Evolutionary conservation across 140 eudicot genomes (phyloP).

Genomic region (Ambrosia hybrid): DNA sequence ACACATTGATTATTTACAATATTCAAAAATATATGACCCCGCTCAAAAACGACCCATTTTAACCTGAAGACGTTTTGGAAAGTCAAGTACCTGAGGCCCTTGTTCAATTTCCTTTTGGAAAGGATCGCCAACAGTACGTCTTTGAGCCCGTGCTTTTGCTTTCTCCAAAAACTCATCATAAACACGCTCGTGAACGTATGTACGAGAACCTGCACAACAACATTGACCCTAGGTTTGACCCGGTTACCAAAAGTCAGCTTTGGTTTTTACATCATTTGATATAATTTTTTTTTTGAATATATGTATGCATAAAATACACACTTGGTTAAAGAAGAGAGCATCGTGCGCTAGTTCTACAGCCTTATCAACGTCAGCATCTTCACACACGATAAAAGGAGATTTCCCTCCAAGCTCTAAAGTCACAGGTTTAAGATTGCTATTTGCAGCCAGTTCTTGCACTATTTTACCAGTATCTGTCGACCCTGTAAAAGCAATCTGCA

Average conservation of each 20-base stretch:
- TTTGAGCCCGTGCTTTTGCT: conserved; percentile 77
- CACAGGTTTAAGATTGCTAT: conserved; percentile 88
- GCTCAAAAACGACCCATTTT: background rate
- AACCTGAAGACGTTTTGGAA: background rate
- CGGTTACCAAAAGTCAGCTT: background rate
- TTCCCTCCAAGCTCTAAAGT: conserved; percentile 98
- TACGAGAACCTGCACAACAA: conserved; percentile 98
- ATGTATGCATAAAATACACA: conserved; percentile 6
- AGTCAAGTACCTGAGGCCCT: conserved; percentile 82
- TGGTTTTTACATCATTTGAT: background rate
- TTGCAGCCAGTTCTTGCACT: conserved; percentile 78
- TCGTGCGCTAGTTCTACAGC: conserved; percentile 92
- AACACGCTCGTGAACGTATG: conserved; percentile 84
- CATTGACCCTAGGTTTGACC: conserved; percentile 76
- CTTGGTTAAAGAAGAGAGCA: conserved; percentile 96
- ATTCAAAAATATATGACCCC: background rate
- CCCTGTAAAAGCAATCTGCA: conserved; percentile 97
- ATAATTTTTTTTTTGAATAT: background rate
- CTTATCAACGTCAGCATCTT: conserved; percentile 84
- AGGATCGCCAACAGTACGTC: conserved; percentile 94
- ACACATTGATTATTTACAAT: background rate
- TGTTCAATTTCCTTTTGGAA: conserved; percentile 83
- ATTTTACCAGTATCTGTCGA: conserved; percentile 87
- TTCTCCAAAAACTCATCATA: conserved; percentile 89
- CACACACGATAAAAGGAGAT: conserved; percentile 92